phyloP scores from a whole-genome alignment of 345 rosid genomes.

The Boechera stricta region DNA sequence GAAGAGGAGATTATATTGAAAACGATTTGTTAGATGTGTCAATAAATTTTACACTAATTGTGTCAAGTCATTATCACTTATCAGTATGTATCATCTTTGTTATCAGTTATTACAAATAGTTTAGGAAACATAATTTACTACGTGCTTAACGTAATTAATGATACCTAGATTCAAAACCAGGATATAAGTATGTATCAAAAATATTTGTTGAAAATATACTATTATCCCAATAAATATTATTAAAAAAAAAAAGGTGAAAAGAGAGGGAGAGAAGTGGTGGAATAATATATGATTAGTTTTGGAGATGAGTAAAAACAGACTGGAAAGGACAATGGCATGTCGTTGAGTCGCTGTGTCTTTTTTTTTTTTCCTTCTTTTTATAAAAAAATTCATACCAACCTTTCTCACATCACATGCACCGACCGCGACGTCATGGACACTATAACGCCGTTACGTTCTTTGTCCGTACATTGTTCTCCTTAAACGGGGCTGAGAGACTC shows the following conservation, averaged over 20 bases:
- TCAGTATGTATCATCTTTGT: neutral
- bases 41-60: conserved; percentile 18
- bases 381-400: conserved; percentile 2
- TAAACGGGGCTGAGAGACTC: conserved; percentile 18
- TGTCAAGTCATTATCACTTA: conserved; percentile 10
- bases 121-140: conserved; percentile 4
- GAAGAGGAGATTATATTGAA: neutral
- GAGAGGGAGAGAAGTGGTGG: conserved; percentile 13
- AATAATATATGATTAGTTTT: conserved; percentile 22
- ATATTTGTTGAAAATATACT: neutral
- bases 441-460: conserved; percentile 23
- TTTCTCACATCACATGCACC: conserved; percentile 32
- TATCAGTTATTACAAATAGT: neutral
- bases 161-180: neutral
- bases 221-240: neutral
- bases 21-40: neutral
- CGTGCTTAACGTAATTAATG: neutral
- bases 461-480: conserved; percentile 1
- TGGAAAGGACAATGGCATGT: conserved; percentile 44
- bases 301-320: conserved; percentile 33
- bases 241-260: neutral
- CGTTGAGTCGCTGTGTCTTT: conserved; percentile 24
- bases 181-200: neutral
- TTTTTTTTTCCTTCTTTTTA: neutral
- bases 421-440: neutral